phyloP scores from a whole-genome alignment of 257 asterid species.

The Solanum raphanifolium region DNA sequence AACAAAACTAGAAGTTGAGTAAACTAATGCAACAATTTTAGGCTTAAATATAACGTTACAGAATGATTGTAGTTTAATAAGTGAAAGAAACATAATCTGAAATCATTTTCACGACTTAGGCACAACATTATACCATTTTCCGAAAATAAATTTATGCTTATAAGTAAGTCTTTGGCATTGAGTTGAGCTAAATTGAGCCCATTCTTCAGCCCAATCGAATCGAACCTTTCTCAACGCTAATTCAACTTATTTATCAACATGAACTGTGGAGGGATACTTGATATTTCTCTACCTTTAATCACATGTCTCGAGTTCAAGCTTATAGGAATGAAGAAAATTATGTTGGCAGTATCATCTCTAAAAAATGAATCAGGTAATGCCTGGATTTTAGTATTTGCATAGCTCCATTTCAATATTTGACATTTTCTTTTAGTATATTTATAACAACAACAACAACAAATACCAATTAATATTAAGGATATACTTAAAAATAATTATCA shows the following conservation, averaged over 20 bases:
- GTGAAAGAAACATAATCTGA: background rate
- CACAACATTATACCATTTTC: background rate
- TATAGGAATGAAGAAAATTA: too few relatives aligned
- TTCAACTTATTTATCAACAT: background rate
- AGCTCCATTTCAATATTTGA: background rate
- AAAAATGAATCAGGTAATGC: too few relatives aligned
- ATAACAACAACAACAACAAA: background rate
- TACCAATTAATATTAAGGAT: background rate
- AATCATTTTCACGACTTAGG: background rate
- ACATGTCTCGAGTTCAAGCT: background rate
- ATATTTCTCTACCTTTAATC: background rate
- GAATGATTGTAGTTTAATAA: too few relatives aligned
- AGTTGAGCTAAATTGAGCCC: background rate
- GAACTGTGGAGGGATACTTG: background rate
- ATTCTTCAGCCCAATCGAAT: background rate
- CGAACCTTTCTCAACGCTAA: background rate
- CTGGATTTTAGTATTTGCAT: background rate
- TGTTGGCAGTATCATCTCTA: background rate
- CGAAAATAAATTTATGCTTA: background rate
- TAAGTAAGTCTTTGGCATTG: background rate
- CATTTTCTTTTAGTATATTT: background rate
- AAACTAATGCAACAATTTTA: background rate
- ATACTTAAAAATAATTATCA: background rate
- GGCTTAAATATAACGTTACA: background rate
- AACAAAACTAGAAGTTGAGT: background rate